A percentile compares a stretch with the other conserved stretches of the same genome.
phyloP scores from a whole-genome alignment of 2,329 filamentous ascomycete genomes.

The Chalara sp. region DNA sequence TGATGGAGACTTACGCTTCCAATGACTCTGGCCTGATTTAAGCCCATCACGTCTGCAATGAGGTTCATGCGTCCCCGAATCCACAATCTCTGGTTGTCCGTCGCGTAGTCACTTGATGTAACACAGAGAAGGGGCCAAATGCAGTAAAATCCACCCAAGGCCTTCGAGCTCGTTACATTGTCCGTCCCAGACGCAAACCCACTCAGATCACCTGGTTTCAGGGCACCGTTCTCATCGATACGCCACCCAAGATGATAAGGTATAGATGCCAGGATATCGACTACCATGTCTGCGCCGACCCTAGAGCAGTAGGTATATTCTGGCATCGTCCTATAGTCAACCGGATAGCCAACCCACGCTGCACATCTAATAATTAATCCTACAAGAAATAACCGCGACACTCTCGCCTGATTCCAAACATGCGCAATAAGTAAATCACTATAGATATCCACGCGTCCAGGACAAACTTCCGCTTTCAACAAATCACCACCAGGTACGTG shows the following conservation, averaged over 20 bases:
- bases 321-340: conserved; percentile 56
- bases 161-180: conserved; percentile 37
- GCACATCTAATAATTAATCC: conserved; percentile 51
- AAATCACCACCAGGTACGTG: conserved; percentile 46
- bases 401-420: conserved; percentile 49
- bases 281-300: conserved; percentile 45
- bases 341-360: conserved; percentile 52
- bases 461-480: conserved; percentile 47
- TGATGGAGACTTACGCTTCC: conserved; percentile 37
- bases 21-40: conserved; percentile 51
- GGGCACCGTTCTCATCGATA: conserved; percentile 31
- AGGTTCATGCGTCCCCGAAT: conserved; percentile 44
- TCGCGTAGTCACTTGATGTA: conserved; percentile 50
- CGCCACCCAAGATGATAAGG: conserved; percentile 57
- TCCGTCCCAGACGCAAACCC: conserved; percentile 45
- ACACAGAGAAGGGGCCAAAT: conserved; percentile 52
- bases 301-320: conserved; percentile 51
- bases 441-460: conserved; percentile 54
- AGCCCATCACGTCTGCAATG: conserved; percentile 48
- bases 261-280: conserved; percentile 54
- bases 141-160: conserved; percentile 50
- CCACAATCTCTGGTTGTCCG: conserved; percentile 51
- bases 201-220: conserved; percentile 29
- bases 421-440: conserved; percentile 51
- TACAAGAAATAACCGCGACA: conserved; percentile 46